Base-by-base conservation (phyloP, 2,329 filamentous ascomycete genomes). In the Alternaria alternata region DNA sequence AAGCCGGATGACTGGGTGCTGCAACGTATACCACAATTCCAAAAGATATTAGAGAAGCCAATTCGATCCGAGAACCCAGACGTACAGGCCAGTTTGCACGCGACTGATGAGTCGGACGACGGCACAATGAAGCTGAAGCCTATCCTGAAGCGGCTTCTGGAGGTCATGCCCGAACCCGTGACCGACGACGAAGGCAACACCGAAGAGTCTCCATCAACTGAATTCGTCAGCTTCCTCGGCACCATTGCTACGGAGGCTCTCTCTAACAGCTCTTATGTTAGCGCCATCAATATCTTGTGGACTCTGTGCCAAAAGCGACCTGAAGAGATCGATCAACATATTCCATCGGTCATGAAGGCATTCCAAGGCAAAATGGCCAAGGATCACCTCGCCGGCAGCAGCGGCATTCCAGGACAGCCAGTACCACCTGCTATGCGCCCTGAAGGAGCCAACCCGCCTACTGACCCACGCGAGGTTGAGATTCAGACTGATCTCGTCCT, bases 221-320 rank as follows among this genome's bases (percentile, higher is more conserved):
- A 97, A 75, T 93, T 98, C 69, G 88, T 96, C 51, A 89, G 88
- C 1, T 94, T 93, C 73, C 81, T 98, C 38, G 95, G 92, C 18
- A 86, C 88, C n/a, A 88, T 94, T 54, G 93, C 94, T 1, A 94
- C 92, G 0, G 95, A 98, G 78, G 91, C 91, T 9, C 88, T 99
- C 67, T 91, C 91, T 6, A 89, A 89, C 53, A 87, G 86, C 58
- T 93, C 93, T 67, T 93, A 96, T 72, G 87, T 94, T 18, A 93
- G 94, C 12, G 93, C 93, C 44, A 91, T 99, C 76, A 97, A 97
- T 75, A 90, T 96, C 24, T 82, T 99, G 16, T 98, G 94, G 94
- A 95, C 93, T 16, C 82, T 99, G 20, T 93, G 93, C 5, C 88
- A 92, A 70, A 90, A 92, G 61, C 94, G 92, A 72, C 92, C 94